Conservation (phyloP, 352 stramenopile species). For the Plasmopara halstedii region DNA sequence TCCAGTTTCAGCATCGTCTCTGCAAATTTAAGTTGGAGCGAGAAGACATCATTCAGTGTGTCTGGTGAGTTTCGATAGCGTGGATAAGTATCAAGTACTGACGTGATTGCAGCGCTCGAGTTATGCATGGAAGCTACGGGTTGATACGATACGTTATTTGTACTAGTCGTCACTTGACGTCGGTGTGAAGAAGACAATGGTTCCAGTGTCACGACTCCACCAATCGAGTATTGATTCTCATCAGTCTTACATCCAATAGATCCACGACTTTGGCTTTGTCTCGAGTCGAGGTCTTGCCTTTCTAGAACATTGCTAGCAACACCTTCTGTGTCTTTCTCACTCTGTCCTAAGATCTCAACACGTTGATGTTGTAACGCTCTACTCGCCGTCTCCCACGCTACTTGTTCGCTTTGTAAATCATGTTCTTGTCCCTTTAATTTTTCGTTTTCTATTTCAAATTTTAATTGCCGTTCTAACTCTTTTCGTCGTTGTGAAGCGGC, state of each 20-base stretch:
- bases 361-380: slow-evolving; percentile 34
- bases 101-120: neutral
- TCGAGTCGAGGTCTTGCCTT: neutral
- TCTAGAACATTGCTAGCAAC: neutral
- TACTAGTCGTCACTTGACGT: neutral
- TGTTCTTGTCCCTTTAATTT: neutral
- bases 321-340: slow-evolving; percentile 25
- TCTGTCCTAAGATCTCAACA: slow-evolving; percentile 35
- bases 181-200: slow-evolving; percentile 16
- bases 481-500: slow-evolving; percentile 22
- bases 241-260: neutral
- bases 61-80: slow-evolving; percentile 17
- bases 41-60: slow-evolving; percentile 53
- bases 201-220: slow-evolving; percentile 47
- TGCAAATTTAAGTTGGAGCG: slow-evolving; percentile 56
- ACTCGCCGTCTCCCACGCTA: slow-evolving; percentile 31
- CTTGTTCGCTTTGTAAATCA: slow-evolving; percentile 1
- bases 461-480: slow-evolving; percentile 31
- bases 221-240: slow-evolving; percentile 47
- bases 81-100: neutral
- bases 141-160: slow-evolving; percentile 5
- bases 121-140: slow-evolving; percentile 1
- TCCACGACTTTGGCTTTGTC: neutral
- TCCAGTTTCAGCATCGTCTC: slow-evolving; percentile 70
- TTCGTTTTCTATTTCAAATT: slow-evolving; percentile 22